These are phyloP conservation scores for Fusarium keratoplasticum DNA, from an alignment of 2,329 filamentous ascomycete genomes.

Conservation along the genomic window DNA sequence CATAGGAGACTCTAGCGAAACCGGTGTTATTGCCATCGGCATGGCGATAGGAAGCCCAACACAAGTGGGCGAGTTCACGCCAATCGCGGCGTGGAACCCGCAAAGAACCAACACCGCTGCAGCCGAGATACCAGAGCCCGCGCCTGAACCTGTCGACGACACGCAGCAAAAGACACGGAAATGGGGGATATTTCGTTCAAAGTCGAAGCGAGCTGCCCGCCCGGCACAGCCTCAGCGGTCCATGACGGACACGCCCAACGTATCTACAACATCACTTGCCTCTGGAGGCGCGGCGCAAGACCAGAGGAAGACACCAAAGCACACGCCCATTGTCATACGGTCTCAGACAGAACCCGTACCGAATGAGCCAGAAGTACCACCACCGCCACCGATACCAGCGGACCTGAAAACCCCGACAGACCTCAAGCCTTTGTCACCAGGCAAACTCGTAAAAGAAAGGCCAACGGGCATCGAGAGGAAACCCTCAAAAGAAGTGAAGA, in stretches of 20 bases:
- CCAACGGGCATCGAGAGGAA: constrained; percentile 13
- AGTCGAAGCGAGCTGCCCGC: constrained; percentile 47
- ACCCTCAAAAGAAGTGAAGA: constrained; percentile 31
- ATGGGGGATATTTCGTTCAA: constrained; percentile 68
- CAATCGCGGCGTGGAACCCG: constrained; percentile 45
- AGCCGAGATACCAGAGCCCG: constrained; percentile 29
- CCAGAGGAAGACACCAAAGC: constrained; percentile 44
- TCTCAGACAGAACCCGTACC: constrained; percentile 55
- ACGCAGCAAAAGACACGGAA: constrained; percentile 63
- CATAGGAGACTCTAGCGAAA: constrained; percentile 48
- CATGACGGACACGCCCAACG: constrained; percentile 40
- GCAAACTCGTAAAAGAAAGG: constrained; percentile 28
- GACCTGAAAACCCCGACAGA: not conserved
- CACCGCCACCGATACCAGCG: constrained; percentile 7
- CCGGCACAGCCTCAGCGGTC: constrained; percentile 38
- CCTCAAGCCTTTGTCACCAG: constrained; percentile 17
- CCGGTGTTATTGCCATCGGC: constrained; percentile 67
- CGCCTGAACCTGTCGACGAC: constrained; percentile 30
- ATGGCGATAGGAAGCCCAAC: constrained; percentile 80
- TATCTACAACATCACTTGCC: constrained; percentile 35
- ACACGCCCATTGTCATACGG: constrained; percentile 58
- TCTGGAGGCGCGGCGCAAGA: constrained; percentile 25
- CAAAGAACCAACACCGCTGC: constrained; percentile 43
- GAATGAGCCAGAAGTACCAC: constrained; percentile 15
- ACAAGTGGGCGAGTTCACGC: constrained; percentile 48